Percentiles rank a stretch among this genome's conserved stretches.
phyloP scores from a whole-genome alignment of 2,329 filamentous ascomycete species.

The Tricladium varicosporioides region DNA sequence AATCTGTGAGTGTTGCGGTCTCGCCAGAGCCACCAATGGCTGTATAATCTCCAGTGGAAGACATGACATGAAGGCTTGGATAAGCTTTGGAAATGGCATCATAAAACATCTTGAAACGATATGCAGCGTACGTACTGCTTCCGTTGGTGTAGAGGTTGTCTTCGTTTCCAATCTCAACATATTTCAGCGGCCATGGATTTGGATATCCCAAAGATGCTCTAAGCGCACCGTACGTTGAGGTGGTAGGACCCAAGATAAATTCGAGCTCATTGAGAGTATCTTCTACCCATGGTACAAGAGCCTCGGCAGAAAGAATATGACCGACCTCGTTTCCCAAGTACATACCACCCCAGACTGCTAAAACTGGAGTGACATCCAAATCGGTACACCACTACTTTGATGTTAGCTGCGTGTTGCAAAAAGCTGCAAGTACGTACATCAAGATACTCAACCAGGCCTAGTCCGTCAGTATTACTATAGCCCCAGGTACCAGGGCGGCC shows the following conservation, averaged over 20 bases:
- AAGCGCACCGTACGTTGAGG: slow-evolving; percentile 44
- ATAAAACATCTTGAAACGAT: slow-evolving; percentile 47
- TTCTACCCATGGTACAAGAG: slow-evolving; percentile 45
- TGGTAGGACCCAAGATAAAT: slow-evolving; percentile 45
- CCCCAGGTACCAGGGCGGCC: slow-evolving; percentile 43
- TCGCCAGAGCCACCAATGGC: slow-evolving; percentile 11
- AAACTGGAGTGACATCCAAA: slow-evolving; percentile 43
- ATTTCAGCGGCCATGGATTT: slow-evolving; percentile 48
- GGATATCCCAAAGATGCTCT: slow-evolving; percentile 49
- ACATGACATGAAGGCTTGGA: slow-evolving; percentile 45
- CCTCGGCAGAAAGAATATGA: slow-evolving; percentile 17
- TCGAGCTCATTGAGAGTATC: slow-evolving; percentile 51
- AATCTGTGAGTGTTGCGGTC: slow-evolving; percentile 19
- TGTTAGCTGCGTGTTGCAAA: background rate
- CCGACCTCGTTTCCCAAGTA: slow-evolving; percentile 34
- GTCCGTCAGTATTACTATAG: slow-evolving; percentile 43
- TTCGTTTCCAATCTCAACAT: slow-evolving; percentile 49
- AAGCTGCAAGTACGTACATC: slow-evolving; percentile 20
- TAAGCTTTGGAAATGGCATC: slow-evolving; percentile 40
- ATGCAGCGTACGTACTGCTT: slow-evolving; percentile 34
- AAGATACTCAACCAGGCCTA: slow-evolving; percentile 51
- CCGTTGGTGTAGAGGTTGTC: slow-evolving; percentile 44
- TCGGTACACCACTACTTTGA: slow-evolving; percentile 43
- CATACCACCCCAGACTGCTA: slow-evolving; percentile 48
- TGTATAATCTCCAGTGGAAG: slow-evolving; percentile 26